Base-by-base conservation (phyloP, 2,329 filamentous ascomycete species). In the Alternaria dauci region DNA sequence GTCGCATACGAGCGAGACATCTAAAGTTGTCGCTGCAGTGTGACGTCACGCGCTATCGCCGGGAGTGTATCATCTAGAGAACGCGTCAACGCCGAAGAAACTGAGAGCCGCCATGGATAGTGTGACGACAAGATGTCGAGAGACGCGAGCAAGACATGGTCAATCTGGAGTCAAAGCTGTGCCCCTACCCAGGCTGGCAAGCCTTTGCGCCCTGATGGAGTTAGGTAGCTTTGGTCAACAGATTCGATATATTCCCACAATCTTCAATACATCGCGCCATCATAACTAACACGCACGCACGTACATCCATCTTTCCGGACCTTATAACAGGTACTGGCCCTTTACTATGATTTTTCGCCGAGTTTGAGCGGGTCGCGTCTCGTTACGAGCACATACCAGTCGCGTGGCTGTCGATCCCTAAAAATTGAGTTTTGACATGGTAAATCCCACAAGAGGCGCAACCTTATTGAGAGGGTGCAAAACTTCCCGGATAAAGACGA, bases 361-460 rank as follows among this genome's bases (percentile, higher is more conserved):
- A 58, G 25, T 20, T 54, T 54, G 55, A 23, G 55, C 55, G 55
- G 30, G 14, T 14, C 12, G 44, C 26, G 48, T 46, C 41, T 53
- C 41, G 41, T 53, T 32, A 44, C 48, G 48, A 46, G 9, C 16
- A 26, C 32, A 20, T 38, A 25, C 25, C 39, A 28, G 11, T 34
- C 54, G 26, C 20, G 36, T 42, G 26, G 48, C 46, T 50, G 38
- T 14, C 36, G 54, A 41, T 57, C 39, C 28, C 38, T 14, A n/a
- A 51, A 30, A 46, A 32, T 46, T 38, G 34, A 57, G 47, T 50
- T 57, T 52, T 57, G 38, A 52, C 54, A 26, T 26, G 54, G 38
- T 32, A 39, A 18, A 26, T 51, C 47, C 46, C 28, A 39, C 54
- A 48, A 25, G 38, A 30, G 36, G 20, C 44, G 44, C 39, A 57